Evolutionary conservation across 1,139 yeast genomes (phyloP), one percentile per base, ranked within the genome.

Genomic region (Pichia sp.): DNA sequence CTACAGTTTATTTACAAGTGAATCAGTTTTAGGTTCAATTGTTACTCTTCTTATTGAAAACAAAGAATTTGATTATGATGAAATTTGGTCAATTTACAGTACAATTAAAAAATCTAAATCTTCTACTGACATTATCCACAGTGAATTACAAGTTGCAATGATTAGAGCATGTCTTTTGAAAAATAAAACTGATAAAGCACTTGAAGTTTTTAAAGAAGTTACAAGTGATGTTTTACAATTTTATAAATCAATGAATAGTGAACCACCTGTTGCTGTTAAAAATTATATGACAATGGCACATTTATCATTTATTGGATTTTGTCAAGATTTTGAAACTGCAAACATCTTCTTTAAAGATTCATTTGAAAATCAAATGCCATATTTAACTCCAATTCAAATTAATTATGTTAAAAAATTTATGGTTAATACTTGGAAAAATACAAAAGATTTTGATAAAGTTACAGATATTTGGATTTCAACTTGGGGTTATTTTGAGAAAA

Each of bases 271-370:
- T 12, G 52, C 50, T 4, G 50, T 54, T n/a, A 50, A 46, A 34
- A 68, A 74, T 41, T 70, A 75, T 42, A 59, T 77, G 55, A 67
- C 73, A 31, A 83, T 80, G 56, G 78, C 83, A 40, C 95, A 84
- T 62, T 71, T 82, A 49, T 72, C 83, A 4, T 86, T 88, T 55
- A 78, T 88, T 54, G 95, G 95, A 38, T 79, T 77, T 50, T 83
- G 91, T 60, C 74, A 75, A 50, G 93, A 86, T 54, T 66, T 79
- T 40, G 69, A 70, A 28, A 77, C 86, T 38, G 85, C 95, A 4
- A 74, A 73, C 52, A 74, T 77, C 38, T 84, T 84, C 56, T 86
- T 83, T 55, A 77, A 77, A 49, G 80, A 80, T 55, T 88, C 88
- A 1, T 62, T 82, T 36, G 68, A 69, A 39, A 63, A 66, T 36